Evolutionary conservation across 2,329 filamentous ascomycete genomes (phyloP).

Genomic region (Nemania sp.): DNA sequence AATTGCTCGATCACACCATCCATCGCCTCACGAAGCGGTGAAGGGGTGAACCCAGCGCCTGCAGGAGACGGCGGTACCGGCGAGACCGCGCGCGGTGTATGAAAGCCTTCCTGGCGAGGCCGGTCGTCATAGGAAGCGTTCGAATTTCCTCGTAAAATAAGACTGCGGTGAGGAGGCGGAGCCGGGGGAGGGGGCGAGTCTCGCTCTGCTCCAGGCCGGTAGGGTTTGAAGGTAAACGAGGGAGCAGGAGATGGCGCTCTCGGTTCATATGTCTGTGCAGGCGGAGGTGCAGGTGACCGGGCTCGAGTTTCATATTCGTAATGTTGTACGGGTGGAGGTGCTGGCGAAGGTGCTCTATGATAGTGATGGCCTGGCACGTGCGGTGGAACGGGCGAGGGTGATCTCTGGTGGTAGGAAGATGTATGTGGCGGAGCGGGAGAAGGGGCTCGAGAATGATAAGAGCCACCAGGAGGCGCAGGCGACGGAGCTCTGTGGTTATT

Average conservation of each 20-base stretch:
- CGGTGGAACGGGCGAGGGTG: conserved; percentile 42
- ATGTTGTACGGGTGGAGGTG: conserved; percentile 28
- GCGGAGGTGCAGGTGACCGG: conserved; percentile 46
- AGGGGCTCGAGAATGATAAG: conserved; percentile 32
- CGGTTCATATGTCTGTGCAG: conserved; percentile 34
- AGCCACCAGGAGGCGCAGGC: conserved; percentile 35
- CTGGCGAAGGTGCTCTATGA: conserved; percentile 44
- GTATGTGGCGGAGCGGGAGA: conserved; percentile 43
- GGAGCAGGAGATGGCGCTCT: conserved; percentile 46
- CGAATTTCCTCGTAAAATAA: conserved; percentile 35
- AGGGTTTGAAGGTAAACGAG: conserved; percentile 44
- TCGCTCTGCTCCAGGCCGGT: conserved; percentile 39
- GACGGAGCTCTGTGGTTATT: conserved; percentile 41
- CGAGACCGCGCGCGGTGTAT: conserved; percentile 62
- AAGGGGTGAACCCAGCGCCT: conserved; percentile 75
- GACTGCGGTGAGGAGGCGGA: conserved; percentile 79
- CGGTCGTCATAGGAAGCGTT: conserved; percentile 46
- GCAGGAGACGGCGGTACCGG: conserved; percentile 70
- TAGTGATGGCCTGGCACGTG: conserved; percentile 35
- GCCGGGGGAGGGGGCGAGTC: conserved; percentile 77
- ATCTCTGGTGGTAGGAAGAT: conserved; percentile 38
- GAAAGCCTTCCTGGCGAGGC: conserved; percentile 44
- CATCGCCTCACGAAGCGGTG: conserved; percentile 91
- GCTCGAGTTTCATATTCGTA: conserved; percentile 37
- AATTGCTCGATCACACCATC: conserved; percentile 96